Percentiles rank a stretch among this genome's conserved stretches.
Evolutionary conservation across 2,329 filamentous ascomycete genomes (phyloP).

Genomic region (Microascus cirrosus): DNA sequence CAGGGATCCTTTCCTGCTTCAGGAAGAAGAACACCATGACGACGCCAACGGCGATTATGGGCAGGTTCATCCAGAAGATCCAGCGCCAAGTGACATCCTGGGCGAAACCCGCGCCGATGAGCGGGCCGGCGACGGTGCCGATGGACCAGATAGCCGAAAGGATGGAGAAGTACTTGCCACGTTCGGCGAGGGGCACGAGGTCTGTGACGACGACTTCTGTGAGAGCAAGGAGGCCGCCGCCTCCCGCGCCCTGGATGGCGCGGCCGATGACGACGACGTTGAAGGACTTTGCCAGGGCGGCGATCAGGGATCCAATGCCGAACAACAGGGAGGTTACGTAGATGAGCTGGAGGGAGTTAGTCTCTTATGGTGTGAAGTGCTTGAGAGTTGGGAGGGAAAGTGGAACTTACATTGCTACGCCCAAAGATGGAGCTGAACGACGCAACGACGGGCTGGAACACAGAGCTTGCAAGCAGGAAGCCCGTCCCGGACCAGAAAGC

Average conservation of each 20-base stretch:
- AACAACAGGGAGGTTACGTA: conserved; percentile 20
- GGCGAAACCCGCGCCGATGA: conserved; percentile 14
- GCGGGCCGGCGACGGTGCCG: conserved; percentile 29
- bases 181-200: conserved; percentile 26
- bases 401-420: conserved; percentile 13
- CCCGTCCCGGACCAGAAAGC: conserved; percentile 64
- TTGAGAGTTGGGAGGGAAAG: not conserved
- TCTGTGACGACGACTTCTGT: conserved; percentile 21
- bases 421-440: conserved; percentile 23
- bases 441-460: conserved; percentile 40
- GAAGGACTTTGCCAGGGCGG: conserved; percentile 19
- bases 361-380: not conserved
- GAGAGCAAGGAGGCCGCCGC: conserved; percentile 21
- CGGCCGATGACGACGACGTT: conserved; percentile 19
- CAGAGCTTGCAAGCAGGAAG: conserved; percentile 55
- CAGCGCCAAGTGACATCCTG: conserved; percentile 16
- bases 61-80: conserved; percentile 24
- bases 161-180: conserved; percentile 26
- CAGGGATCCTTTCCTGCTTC: conserved; percentile 11
- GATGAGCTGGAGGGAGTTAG: conserved; percentile 9
- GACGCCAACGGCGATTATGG: conserved; percentile 14
- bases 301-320: conserved; percentile 26
- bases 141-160: conserved; percentile 39
- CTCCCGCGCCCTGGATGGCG: conserved; percentile 22
- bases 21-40: conserved; percentile 15